Evolutionary conservation across 805 yeast species (phyloP).

Genomic region (Cephaloascus albidus): DNA sequence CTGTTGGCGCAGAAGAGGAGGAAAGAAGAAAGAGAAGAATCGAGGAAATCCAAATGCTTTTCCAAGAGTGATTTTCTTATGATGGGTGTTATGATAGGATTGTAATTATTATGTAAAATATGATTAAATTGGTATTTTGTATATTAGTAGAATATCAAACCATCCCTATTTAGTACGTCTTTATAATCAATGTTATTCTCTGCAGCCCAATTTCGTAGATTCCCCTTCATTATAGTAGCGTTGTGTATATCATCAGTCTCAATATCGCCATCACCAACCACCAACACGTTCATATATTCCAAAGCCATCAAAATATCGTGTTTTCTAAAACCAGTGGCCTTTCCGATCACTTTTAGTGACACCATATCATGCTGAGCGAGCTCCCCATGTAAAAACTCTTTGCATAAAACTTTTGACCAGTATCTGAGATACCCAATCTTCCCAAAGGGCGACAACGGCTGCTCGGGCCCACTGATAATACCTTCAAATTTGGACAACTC

Average conservation of each 20-base stretch:
- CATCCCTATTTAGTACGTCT: conserved; percentile 4
- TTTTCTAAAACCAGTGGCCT: conserved; percentile 51
- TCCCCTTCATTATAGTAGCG: conserved; percentile 11
- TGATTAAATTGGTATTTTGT: too few relatives aligned
- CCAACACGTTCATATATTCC: conserved; percentile 41
- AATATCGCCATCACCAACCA: conserved; percentile 6
- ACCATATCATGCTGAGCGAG: conserved; percentile 18
- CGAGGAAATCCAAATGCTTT: conserved; percentile 63
- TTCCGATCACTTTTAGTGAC: conserved; percentile 40
- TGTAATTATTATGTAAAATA: too few relatives aligned
- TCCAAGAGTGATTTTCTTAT: conserved; percentile 37
- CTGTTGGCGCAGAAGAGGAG: conserved; percentile 66
- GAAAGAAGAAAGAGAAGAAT: conserved; percentile 61
- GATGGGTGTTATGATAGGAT: too few relatives aligned
- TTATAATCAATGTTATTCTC: conserved; percentile 8
- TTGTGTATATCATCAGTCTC: conserved; percentile 11
- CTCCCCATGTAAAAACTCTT: conserved; percentile 31
- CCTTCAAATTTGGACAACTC: conserved; percentile 59
- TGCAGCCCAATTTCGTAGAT: conserved; percentile 16
- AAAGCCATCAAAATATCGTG: conserved; percentile 55
- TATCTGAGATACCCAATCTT: conserved; percentile 57
- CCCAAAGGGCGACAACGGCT: conserved; percentile 83
- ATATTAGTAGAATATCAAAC: conserved; percentile 15
- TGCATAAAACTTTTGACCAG: conserved; percentile 56
- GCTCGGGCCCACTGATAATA: conserved; percentile 78